Evolutionary conservation across 2,329 filamentous ascomycete genomes (phyloP), one percentile per base, ranked within the genome.

Genomic region (Fusarium hainanense): DNA sequence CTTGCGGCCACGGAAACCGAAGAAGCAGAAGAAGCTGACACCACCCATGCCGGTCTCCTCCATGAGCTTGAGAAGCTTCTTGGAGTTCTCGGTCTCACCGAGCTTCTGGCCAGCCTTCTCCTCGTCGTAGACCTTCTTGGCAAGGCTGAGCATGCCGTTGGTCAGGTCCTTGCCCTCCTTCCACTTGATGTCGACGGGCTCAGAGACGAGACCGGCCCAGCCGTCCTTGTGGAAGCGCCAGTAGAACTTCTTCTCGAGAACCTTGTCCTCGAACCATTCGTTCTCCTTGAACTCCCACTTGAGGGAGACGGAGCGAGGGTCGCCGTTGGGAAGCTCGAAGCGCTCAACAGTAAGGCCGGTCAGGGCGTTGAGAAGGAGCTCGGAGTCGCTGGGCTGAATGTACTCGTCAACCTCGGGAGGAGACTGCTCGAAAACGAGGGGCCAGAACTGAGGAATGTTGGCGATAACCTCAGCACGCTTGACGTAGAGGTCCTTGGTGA

Each of bases 191-290:
- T 90, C 86, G 71, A 98, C 93, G 8, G 95, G 95, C 83, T 97
- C 93, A 25, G 91, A 94, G 60, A 98, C 93, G 34, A 97, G 86
- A 37, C 93, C 93, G 37, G 87, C 84, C 88, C 89, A 94, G 75
- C 88, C 86, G 77, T 90, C 87, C 77, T 85, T 87, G 64, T 87
- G 84, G 78, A 87, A 87, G 71, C 94, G 90, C 85, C 91, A 93
- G 88, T 91, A 95, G 82, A 98, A 97, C 78, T 92, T 93, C 90
- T 98, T 98, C 82, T 95, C 92, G 50, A 98, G 82, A 56, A 90
- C 87, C 57, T 83, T 85, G 82, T 97, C 87, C 77, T 90, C 87
- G 75, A 98, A 97, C 83, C 90, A 90, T 51, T 93, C 89, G 82
- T 98, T 98, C 68, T 90, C 87, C 63, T 82, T 82, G 81, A 97